These are phyloP conservation scores for Psidium friedrichsthalianum DNA, from an alignment of 345 rosid species.

Conservation along the genomic window DNA sequence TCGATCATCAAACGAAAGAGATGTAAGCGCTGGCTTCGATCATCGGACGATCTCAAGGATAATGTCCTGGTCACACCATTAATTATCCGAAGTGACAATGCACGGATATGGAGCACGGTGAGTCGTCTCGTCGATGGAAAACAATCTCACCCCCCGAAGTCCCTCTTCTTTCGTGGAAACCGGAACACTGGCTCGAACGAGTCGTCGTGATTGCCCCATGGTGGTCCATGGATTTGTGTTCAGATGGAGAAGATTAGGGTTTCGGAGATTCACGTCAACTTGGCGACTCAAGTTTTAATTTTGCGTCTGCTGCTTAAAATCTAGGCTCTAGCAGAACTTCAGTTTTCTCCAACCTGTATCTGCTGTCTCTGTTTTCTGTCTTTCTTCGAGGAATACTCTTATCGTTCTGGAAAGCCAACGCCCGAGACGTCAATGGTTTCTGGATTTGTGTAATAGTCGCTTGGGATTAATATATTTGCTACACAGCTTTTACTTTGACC, in stretches of 20 bases:
- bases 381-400: neutral
- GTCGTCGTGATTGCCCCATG: neutral
- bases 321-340: neutral
- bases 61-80: too few species aligned
- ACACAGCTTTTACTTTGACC: neutral
- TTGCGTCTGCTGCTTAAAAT: neutral
- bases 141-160: neutral
- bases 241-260: neutral
- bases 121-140: too few species aligned
- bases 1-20: neutral
- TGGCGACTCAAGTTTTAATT: neutral
- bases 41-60: too few species aligned
- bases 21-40: neutral
- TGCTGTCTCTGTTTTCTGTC: neutral
- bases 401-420: neutral
- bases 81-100: too few species aligned
- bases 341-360: neutral
- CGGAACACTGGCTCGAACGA: neutral
- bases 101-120: too few species aligned
- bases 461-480: neutral
- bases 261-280: neutral
- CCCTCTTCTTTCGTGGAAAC: neutral
- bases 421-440: neutral
- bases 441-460: neutral
- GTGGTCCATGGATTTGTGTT: neutral